Evolutionary conservation across 2,329 filamentous ascomycete species (phyloP).

Genomic region (Cladosporium velox): DNA sequence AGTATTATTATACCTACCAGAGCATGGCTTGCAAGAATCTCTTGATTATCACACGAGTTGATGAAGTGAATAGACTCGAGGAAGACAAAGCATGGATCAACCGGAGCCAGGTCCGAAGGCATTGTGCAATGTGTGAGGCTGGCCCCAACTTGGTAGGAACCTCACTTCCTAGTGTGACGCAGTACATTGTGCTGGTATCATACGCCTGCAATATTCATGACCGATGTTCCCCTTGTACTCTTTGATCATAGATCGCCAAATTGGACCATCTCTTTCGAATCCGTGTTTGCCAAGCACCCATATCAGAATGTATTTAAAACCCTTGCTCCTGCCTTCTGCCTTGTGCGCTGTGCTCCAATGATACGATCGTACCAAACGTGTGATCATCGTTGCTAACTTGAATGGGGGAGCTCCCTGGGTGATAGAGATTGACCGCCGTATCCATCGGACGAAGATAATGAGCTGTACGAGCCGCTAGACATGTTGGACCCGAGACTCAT

Average conservation of each 20-base stretch:
- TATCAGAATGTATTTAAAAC: not conserved
- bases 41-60: not conserved
- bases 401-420: not conserved
- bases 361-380: not conserved
- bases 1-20: not conserved
- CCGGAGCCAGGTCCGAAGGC: not conserved
- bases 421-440: not conserved
- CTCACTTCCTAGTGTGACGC: not conserved
- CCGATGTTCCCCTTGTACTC: not conserved
- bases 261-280: not conserved
- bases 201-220: not conserved
- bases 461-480: slow-evolving; percentile 8
- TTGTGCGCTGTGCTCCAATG: not conserved
- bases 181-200: not conserved
- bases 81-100: not conserved
- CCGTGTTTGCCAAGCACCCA: not conserved
- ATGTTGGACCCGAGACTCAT: not conserved
- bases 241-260: not conserved
- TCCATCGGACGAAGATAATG: slow-evolving; percentile 5
- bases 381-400: not conserved
- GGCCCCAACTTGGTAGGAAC: not conserved
- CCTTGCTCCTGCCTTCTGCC: not conserved
- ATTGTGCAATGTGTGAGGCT: not conserved
- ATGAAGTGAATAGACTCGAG: not conserved
- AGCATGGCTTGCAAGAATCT: not conserved